Percentiles rank a stretch among this genome's conserved stretches.
phyloP scores from a whole-genome alignment of 257 asterid genomes.

The Przewalskia tangutica region DNA sequence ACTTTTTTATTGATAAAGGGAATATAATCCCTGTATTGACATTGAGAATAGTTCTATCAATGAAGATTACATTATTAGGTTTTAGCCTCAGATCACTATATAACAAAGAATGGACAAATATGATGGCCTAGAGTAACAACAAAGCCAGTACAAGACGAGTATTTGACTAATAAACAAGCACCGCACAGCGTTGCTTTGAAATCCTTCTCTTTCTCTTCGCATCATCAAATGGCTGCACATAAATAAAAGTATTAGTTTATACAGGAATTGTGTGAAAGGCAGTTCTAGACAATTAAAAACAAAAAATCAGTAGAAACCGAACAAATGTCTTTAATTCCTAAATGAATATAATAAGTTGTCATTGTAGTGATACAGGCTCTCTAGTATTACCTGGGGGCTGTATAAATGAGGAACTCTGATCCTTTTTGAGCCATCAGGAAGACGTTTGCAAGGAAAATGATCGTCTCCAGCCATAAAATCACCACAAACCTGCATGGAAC shows the following conservation, averaged over 20 bases:
- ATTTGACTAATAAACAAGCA: constrained; percentile 25
- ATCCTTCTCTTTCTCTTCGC: constrained; percentile 37
- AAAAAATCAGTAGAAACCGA: not conserved
- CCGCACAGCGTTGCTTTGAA: constrained; percentile 41
- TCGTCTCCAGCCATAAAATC: constrained; percentile 24
- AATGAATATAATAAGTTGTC: not conserved
- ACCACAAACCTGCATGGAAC: constrained; percentile 38
- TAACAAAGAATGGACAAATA: constrained; percentile 1
- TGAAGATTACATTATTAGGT: constrained; percentile 9
- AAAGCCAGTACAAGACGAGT: not conserved
- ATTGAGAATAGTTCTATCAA: not conserved
- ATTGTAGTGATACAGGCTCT: not conserved
- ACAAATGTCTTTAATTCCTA: not conserved
- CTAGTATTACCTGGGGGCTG: constrained; percentile 54
- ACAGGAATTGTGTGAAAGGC: not conserved
- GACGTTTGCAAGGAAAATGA: constrained; percentile 47
- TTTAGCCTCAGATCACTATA: constrained; percentile 1
- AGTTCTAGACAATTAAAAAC: not conserved
- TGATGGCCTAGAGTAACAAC: not conserved
- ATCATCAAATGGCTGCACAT: constrained; percentile 40
- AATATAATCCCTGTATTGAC: not conserved
- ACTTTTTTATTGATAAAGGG: not conserved
- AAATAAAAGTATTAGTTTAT: not conserved
- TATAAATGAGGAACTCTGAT: constrained; percentile 46
- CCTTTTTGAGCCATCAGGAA: constrained; percentile 96